Conservation (phyloP, 352 stramenopile species). For the Phytopythium sindhum region DNA sequence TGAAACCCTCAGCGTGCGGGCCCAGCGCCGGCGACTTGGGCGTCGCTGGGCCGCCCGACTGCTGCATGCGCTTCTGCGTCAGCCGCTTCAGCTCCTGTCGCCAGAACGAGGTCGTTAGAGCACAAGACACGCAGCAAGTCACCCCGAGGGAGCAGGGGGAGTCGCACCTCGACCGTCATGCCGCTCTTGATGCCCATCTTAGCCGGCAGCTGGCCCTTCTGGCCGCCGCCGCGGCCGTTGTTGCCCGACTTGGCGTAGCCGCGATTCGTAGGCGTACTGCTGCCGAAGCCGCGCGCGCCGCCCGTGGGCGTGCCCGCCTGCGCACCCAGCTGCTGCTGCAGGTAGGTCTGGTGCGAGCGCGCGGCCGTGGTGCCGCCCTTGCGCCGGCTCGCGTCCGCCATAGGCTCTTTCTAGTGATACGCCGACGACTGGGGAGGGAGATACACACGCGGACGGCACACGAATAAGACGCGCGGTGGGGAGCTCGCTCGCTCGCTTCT, state of each 20-base stretch:
- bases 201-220: constrained; percentile 35
- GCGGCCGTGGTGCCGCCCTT: constrained; percentile 31
- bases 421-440: neutral
- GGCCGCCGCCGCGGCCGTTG: constrained; percentile 10
- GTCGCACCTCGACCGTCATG: constrained; percentile 79
- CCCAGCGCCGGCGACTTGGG: constrained; percentile 34
- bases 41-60: constrained; percentile 25
- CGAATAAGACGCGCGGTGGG: neutral
- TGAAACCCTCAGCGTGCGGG: constrained; percentile 14
- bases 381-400: constrained; percentile 48
- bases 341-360: constrained; percentile 41
- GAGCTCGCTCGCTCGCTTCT: too few relatives aligned
- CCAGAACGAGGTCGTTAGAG: neutral
- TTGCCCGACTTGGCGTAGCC: constrained; percentile 18
- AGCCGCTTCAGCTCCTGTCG: constrained; percentile 70
- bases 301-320: constrained; percentile 15
- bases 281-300: constrained; percentile 22
- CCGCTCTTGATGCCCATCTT: constrained; percentile 89
- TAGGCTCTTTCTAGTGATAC: constrained; percentile 4
- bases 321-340: constrained; percentile 22
- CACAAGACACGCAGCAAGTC: neutral
- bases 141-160: neutral
- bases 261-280: constrained; percentile 16
- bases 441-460: constrained; percentile 1
- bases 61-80: constrained; percentile 84